A percentile compares a stretch with the other conserved stretches of the same genome.
phyloP scores from a whole-genome alignment of 2,329 filamentous ascomycete species.

The Fusarium brachygibbosum region DNA sequence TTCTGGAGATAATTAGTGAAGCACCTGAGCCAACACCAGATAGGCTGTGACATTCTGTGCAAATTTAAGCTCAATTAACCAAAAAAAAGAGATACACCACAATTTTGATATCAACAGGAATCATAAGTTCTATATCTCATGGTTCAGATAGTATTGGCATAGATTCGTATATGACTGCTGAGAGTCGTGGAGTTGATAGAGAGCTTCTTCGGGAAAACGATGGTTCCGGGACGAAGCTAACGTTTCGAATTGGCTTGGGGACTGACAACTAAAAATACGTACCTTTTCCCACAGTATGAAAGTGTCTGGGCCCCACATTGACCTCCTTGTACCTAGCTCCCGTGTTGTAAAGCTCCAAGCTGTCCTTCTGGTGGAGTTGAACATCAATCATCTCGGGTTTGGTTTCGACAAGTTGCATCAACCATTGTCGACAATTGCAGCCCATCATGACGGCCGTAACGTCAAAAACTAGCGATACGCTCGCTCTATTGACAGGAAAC shows the following conservation, averaged over 20 bases:
- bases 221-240: conserved; percentile 28
- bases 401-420: conserved; percentile 54
- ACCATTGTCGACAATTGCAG: conserved; percentile 53
- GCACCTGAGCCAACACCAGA: not conserved
- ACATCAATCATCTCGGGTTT: conserved; percentile 46
- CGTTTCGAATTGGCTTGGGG: conserved; percentile 7
- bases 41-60: not conserved
- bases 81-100: not conserved
- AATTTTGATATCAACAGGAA: not conserved
- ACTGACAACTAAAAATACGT: conserved; percentile 32
- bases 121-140: not conserved
- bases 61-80: no score
- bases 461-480: conserved; percentile 63
- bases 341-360: conserved; percentile 58
- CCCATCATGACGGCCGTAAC: conserved; percentile 62
- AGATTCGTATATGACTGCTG: not conserved
- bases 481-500: conserved; percentile 83
- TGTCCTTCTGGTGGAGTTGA: conserved; percentile 56
- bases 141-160: not conserved
- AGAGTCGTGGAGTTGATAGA: conserved; percentile 15
- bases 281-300: conserved; percentile 26
- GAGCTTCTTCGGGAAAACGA: conserved; percentile 45
- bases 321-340: conserved; percentile 34
- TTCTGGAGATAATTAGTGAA: not conserved
- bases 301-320: conserved; percentile 12